A percentile compares a stretch with the other conserved stretches of the same genome.
These are phyloP conservation scores for Raphanus raphanistrum DNA, from an alignment of 345 rosid species.

Conservation along the genomic window DNA sequence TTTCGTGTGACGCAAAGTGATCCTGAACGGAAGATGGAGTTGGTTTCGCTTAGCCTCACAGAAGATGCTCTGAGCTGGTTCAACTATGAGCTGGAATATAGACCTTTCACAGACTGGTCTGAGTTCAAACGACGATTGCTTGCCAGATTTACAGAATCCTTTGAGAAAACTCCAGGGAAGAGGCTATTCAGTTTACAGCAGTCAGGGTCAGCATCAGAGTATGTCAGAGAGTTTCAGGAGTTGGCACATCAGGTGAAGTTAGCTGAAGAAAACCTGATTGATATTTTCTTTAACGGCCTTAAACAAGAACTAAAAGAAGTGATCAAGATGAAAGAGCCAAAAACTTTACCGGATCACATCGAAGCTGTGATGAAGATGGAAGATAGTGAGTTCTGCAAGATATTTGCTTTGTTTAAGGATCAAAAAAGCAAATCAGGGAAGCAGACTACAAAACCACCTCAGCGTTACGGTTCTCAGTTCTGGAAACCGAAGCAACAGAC, in stretches of 20 bases:
- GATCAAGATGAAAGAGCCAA: neutral
- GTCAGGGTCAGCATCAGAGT: neutral
- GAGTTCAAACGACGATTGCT: neutral
- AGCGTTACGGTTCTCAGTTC: neutral
- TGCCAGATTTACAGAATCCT: neutral
- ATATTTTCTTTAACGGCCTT: neutral
- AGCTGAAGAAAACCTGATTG: neutral
- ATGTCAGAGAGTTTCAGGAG: neutral
- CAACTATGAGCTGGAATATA: neutral
- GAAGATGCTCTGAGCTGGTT: neutral
- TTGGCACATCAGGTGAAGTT: neutral
- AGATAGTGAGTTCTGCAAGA: neutral
- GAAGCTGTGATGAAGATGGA: neutral
- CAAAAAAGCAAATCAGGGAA: neutral
- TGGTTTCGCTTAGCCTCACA: neutral
- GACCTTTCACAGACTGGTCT: neutral
- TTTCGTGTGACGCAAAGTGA: neutral
- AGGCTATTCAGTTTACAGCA: neutral
- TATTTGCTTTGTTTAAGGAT: neutral
- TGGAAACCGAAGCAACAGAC: neutral
- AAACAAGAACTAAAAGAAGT: neutral
- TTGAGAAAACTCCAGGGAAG: neutral
- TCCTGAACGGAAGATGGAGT: neutral
- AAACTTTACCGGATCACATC: neutral
- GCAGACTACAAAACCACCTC: neutral